Evolutionary conservation across 2,329 filamentous ascomycete genomes (phyloP).

Genomic region (Pseudogymnoascus sp.): DNA sequence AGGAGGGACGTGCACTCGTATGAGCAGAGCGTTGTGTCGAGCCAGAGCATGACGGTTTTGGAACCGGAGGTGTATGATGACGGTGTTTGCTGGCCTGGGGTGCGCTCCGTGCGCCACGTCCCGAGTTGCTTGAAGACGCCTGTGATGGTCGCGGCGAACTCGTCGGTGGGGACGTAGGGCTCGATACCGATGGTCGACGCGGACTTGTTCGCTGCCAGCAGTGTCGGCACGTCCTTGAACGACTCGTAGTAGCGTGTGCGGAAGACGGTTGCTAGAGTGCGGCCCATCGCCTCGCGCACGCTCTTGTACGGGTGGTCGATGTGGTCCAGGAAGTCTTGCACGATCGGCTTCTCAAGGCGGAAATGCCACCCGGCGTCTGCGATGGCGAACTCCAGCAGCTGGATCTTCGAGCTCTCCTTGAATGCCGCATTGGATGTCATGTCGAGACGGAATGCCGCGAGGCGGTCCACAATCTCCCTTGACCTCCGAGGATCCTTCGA

Average conservation of each 20-base stretch:
- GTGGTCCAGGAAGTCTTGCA: slow-evolving; percentile 81
- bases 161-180: slow-evolving; percentile 70
- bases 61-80: slow-evolving; percentile 92
- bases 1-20: slow-evolving; percentile 89
- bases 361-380: slow-evolving; percentile 94
- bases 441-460: slow-evolving; percentile 81
- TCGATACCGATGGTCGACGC: slow-evolving; percentile 76
- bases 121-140: slow-evolving; percentile 74
- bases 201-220: slow-evolving; percentile 71
- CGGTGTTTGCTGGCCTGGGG: slow-evolving; percentile 83
- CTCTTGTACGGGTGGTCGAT: slow-evolving; percentile 97
- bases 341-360: slow-evolving; percentile 76
- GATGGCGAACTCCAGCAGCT: slow-evolving; percentile 80
- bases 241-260: slow-evolving; percentile 92
- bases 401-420: slow-evolving; percentile 96
- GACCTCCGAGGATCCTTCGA: slow-evolving; percentile 82
- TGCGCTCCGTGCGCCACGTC: slow-evolving; percentile 76
- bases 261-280: slow-evolving; percentile 80
- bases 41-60: slow-evolving; percentile 92
- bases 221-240: slow-evolving; percentile 66
- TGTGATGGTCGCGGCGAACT: slow-evolving; percentile 64
- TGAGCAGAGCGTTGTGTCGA: slow-evolving; percentile 82
- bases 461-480: slow-evolving; percentile 75
- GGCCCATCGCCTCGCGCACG: slow-evolving; percentile 88
- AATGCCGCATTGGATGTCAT: slow-evolving; percentile 95